phyloP scores from a whole-genome alignment of 2,329 filamentous ascomycete genomes.

The Trichoderma sp. region DNA sequence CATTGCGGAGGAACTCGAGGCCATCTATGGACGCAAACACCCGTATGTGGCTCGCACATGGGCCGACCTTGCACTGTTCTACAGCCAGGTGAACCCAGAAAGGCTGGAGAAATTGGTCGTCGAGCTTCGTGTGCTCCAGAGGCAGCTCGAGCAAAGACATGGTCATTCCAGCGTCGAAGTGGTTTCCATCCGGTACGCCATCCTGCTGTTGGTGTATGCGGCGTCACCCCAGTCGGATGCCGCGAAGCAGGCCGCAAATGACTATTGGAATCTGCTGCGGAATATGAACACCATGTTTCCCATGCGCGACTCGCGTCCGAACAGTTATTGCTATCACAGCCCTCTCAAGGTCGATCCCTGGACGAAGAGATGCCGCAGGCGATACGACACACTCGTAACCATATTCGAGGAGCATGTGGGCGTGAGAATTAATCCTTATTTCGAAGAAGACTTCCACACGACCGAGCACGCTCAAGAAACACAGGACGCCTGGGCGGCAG shows the following conservation, averaged over 20 bases:
- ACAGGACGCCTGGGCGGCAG: conserved; percentile 44
- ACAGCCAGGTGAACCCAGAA: conserved; percentile 44
- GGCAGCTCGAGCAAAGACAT: conserved; percentile 42
- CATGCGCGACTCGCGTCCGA: conserved; percentile 43
- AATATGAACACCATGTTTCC: conserved; percentile 42
- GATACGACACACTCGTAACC: conserved; percentile 44
- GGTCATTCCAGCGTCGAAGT: conserved; percentile 42
- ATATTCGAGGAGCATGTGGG: conserved; percentile 45
- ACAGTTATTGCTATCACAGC: conserved; percentile 49
- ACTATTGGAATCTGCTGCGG: conserved; percentile 45
- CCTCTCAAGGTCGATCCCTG: conserved; percentile 49
- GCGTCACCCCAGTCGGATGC: conserved; percentile 41
- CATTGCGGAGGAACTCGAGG: conserved; percentile 49
- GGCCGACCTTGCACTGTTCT: conserved; percentile 47
- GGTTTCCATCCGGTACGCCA: conserved; percentile 45
- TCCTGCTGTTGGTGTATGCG: conserved; percentile 46
- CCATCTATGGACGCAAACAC: conserved; percentile 48
- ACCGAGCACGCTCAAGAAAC: conserved; percentile 44
- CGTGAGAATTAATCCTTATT: conserved; percentile 46
- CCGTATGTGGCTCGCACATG: conserved; percentile 49
- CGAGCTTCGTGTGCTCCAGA: conserved; percentile 44
- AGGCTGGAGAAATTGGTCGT: conserved; percentile 43
- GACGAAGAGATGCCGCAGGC: conserved; percentile 48
- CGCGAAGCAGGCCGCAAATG: conserved; percentile 43
- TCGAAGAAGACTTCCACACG: conserved; percentile 50